Evolutionary conservation across 192 early-diverging fungal genomes (phyloP).

Genomic region (Coemansia sp.): DNA sequence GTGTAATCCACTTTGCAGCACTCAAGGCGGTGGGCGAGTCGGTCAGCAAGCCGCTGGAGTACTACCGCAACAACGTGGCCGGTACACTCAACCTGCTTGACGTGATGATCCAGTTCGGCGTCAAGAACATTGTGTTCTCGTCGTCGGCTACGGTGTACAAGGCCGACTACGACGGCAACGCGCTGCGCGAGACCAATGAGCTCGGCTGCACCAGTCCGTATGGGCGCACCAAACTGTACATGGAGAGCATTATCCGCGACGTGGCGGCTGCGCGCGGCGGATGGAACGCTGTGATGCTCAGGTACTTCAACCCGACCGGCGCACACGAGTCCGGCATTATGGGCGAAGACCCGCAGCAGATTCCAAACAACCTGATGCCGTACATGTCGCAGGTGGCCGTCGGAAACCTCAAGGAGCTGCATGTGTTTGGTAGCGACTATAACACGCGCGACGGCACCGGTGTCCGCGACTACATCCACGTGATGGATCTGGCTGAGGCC

Average conservation of each 20-base stretch:
- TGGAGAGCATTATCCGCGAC: slow-evolving; percentile 82
- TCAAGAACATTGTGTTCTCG: slow-evolving; percentile 92
- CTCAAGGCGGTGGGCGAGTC: slow-evolving; percentile 88
- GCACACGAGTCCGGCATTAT: slow-evolving; percentile 88
- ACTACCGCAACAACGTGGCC: slow-evolving; percentile 93
- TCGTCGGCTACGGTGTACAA: slow-evolving; percentile 93
- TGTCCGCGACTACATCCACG: slow-evolving; percentile 95
- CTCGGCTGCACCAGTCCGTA: slow-evolving; percentile 87
- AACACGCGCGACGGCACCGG: slow-evolving; percentile 89
- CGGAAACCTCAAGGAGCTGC: slow-evolving; percentile 78
- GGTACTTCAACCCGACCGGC: slow-evolving; percentile 97
- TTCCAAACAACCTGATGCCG: slow-evolving; percentile 91
- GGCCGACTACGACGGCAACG: slow-evolving; percentile 52
- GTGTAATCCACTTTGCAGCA: slow-evolving; percentile 87
- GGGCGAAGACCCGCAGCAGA: slow-evolving; percentile 86
- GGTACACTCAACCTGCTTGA: slow-evolving; percentile 84
- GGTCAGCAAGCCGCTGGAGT: slow-evolving; percentile 74
- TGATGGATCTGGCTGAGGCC: slow-evolving; percentile 87
- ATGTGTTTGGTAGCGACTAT: slow-evolving; percentile 93
- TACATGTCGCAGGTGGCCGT: slow-evolving; percentile 83
- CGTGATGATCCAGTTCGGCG: slow-evolving; percentile 77
- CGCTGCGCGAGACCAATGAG: slow-evolving; percentile 60
- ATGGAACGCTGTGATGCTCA: slow-evolving; percentile 66
- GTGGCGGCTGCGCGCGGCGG: slow-evolving; percentile 62
- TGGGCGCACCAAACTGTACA: slow-evolving; percentile 93